Conservation (phyloP, 164 flowering plant genomes). For the Kalanchoe fedtschenkoi region DNA sequence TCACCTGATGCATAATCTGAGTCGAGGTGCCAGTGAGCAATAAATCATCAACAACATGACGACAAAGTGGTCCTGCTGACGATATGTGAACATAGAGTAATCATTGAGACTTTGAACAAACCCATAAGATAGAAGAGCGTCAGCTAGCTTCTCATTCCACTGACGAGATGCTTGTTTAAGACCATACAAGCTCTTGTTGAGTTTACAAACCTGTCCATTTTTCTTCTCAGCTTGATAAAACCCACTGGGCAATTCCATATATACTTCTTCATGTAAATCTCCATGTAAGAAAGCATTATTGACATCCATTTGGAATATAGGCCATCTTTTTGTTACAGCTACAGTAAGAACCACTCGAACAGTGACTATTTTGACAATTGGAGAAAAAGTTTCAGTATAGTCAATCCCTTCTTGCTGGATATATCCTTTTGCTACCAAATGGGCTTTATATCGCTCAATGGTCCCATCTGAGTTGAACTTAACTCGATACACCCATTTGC, state of each 20-base stretch:
- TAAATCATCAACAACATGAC: slow-evolving; percentile 12
- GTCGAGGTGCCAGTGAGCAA: background rate
- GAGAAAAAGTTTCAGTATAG: too few relatives aligned
- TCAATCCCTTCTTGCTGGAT: too few relatives aligned
- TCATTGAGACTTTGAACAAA: background rate
- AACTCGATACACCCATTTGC: too few relatives aligned
- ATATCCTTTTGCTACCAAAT: too few relatives aligned
- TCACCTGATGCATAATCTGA: background rate
- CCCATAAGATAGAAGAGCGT: background rate
- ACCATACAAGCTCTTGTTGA: slow-evolving; percentile 2
- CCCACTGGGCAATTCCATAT: background rate
- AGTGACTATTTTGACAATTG: too few relatives aligned
- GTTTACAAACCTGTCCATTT: background rate
- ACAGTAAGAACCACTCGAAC: too few relatives aligned
- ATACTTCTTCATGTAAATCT: too few relatives aligned
- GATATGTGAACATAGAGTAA: background rate
- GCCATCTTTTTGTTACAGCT: background rate
- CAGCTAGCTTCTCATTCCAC: slow-evolving; percentile 2
- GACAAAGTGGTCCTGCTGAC: background rate
- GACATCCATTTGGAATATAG: slow-evolving; percentile 5
- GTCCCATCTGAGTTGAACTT: too few relatives aligned
- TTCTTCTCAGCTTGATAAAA: background rate
- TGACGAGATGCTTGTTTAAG: slow-evolving; percentile 7
- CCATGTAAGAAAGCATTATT: too few relatives aligned
- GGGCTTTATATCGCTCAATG: too few relatives aligned